Base-by-base conservation (phyloP, 768 basidiomycete genomes). In the Boletus eberwhitei region DNA sequence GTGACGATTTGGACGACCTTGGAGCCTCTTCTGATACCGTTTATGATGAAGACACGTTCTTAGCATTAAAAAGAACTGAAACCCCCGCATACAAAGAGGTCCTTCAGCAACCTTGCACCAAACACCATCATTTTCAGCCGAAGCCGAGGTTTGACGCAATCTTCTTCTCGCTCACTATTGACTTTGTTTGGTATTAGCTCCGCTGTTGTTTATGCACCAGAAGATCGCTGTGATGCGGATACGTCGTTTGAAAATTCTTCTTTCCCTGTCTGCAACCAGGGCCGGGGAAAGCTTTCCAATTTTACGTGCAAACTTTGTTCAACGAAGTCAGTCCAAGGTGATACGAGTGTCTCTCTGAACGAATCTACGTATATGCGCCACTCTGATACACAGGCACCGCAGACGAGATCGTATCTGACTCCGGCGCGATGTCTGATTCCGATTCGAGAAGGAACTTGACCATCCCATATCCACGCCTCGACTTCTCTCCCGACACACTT, bases 21-120 rank as follows among this genome's bases (percentile, higher is more conserved):
- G 62, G 60, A 37, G 51, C 52, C 16, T 69, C 67, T 47, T 62
- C 67, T 32, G 67, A 67, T 44, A 66, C 62, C 24, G 48, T 39
- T 19, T 60, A 59, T 3, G 58, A 67, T 9, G 59, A 57, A 43
- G 57, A 49, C 8, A 16, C 16, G 13, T 5, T 2, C 19, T 7
- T 34, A 1, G 53, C 39, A 5, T 11, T 8, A 3, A 57, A 58
- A 43, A 7, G 35, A 12, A 34, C 26, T 1, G 26, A 46, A 31
- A 40, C 36, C 0, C 35, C 21, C 48, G 66, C 65, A 64, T 68
- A 64, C 16, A 63, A 19, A 48, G 50, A 54, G 55, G 24, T 37
- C 12, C 17, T 14, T 29, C 52, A 13, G 16, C 52, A 54, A 17
- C 12, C 16, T 22, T 11, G 14, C 17, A 34, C 5, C 13, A 19